These are phyloP conservation scores for Leucaena leucocephala DNA, from an alignment of 306 rosid species.

Conservation along the genomic window DNA sequence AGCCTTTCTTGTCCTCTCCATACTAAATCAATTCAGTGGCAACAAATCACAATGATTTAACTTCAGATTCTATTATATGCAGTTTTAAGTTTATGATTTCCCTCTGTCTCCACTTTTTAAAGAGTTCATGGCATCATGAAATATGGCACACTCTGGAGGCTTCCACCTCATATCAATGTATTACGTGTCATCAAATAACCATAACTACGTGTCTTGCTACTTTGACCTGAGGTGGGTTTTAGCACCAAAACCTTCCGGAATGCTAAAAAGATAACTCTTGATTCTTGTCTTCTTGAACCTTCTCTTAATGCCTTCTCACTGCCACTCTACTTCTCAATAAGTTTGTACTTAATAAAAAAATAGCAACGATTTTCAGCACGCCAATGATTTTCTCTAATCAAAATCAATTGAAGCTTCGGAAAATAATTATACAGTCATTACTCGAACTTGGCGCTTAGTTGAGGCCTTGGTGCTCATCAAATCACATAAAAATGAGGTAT, in stretches of 20 bases:
- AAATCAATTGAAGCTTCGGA: neutral
- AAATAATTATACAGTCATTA: neutral
- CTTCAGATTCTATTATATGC: neutral
- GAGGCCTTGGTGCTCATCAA: neutral
- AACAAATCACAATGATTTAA: neutral
- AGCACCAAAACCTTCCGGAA: neutral
- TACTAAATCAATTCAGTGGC: neutral
- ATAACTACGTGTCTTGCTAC: neutral
- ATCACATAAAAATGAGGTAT: neutral
- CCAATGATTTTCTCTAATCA: neutral
- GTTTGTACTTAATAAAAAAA: neutral
- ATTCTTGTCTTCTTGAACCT: slow-evolving; percentile 6
- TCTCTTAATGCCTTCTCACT: neutral
- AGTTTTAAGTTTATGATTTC: neutral
- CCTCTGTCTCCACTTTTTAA: neutral
- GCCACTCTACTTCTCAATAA: neutral
- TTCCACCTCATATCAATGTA: neutral
- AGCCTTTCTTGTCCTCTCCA: slow-evolving; percentile 22
- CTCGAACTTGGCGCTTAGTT: neutral
- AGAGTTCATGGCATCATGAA: neutral
- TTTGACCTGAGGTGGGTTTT: neutral
- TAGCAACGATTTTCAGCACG: neutral
- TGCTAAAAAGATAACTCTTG: neutral
- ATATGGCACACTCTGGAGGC: slow-evolving; percentile 7
- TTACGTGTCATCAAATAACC: slow-evolving; percentile 26